Evolutionary conservation across 495 filamentous ascomycete species (phyloP), one percentile per base, ranked within the genome.

Genomic region (Penicillium flavigenum): DNA sequence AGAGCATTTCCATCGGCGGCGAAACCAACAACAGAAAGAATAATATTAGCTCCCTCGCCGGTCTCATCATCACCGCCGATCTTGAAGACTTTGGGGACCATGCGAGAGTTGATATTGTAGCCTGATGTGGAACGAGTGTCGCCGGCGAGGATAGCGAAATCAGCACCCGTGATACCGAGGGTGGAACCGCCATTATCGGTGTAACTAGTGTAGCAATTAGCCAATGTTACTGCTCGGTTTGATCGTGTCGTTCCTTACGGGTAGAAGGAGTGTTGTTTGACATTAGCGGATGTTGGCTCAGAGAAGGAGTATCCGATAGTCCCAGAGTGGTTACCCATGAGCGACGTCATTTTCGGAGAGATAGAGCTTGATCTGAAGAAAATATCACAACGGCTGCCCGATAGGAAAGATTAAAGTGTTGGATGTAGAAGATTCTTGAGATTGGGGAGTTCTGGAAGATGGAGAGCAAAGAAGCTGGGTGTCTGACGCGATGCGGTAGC

Each of bases 21-120:
- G 69, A 97, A 98, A 32, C 94, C 94, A 36, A 96, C 92, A 2
- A 97, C 94, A 11, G 91, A 94, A 27, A 98, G 81, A 11, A 96
- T 80, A 55, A 98, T 89, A 31, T 86, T 86, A 52, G 90, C 88
- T 57, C 89, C 89, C 36, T 88, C 83, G 63, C 93, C 90, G 49
- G 87, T 86, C 44, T 90, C 86, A 50, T 88, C 90, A 53, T 91
- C 89, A 50, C 90, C 91, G 36, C 95, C 94, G 65, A 98, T 96
- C 76, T 88, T 90, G 84, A 95, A 98, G 39, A 98, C 88, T 73
- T 98, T 98, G 34, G 92, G 93, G 36, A 88, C 82, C 77, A 88
- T 91, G 50, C 94, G 88, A 27, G 92, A 90, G 80, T 98, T 96
- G 84, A 98, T 98, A 81, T 88, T 98, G 85, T 98, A 98, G 70